Base-by-base conservation (phyloP, 768 basidiomycete genomes). In the Tylopilus plumbeoviolaceoides region DNA sequence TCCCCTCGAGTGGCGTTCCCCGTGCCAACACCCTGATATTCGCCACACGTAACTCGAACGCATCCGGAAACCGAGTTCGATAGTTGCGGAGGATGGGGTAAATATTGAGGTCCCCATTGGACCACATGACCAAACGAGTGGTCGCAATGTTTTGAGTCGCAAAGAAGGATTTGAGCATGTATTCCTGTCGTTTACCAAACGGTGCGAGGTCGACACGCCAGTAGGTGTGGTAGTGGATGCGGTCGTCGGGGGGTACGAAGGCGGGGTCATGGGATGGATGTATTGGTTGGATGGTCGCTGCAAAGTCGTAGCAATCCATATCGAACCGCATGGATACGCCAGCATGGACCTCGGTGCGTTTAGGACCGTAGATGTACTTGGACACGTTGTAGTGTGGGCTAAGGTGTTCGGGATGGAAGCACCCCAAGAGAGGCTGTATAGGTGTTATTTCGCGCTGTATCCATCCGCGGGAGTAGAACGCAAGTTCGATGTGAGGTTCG, bases 231-330 rank as follows among this genome's bases (percentile, higher is more conserved):
- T 83, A 95, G 48, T 83, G 80, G 12, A 81, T 78, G 18, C 82
- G 79, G 18, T 76, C 72, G 14, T 78, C 76, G 8, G 54, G 53
- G 21, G 51, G 38, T 41, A 65, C 55, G 49, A 38, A 66, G 25
- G 15, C 15, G 20, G n/a, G 18, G 39, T 52, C 35, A 38, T 30
- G 40, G 28, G 44, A 25, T 33, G 31, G 52, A 8, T n/a, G 20
- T 11, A 66, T 53, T 8, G 65, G 20, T 47, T 79, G 82, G 21
- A 98, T 80, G 15, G 91, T 93, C 14, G 86, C 85, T 4, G 94
- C 89, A 69, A 94, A 95, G 65, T 92, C 84, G 65, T 95, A 98
- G 71, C 95, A 98, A 66, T 93, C 89, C 75, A 91, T 75, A 35
- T 89, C 89, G 56, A 89, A 75, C 48, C 80, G 78, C 75, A 98